Conservation (phyloP, 495 filamentous ascomycete species). For the Trichoderma asperelloides region DNA sequence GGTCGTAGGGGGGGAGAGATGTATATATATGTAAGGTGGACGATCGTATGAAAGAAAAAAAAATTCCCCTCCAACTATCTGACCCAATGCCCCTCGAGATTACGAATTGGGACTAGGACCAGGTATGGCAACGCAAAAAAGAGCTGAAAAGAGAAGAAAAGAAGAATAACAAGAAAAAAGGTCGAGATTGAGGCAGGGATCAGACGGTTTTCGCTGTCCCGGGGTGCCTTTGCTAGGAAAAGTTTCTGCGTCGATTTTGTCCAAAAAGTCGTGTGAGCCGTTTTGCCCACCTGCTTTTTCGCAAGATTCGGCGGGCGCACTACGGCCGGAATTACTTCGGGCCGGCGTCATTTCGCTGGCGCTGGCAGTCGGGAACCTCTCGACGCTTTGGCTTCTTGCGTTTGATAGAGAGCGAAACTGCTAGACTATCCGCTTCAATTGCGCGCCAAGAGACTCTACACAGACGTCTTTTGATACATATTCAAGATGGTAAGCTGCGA, state of each 20-base stretch:
- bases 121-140: background rate
- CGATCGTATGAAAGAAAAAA: slow-evolving; percentile 6
- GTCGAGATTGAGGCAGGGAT: slow-evolving; percentile 2
- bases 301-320: background rate
- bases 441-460: slow-evolving; percentile 11
- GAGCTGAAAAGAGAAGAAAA: background rate
- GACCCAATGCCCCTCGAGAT: background rate
- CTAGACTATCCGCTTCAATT: slow-evolving; percentile 12
- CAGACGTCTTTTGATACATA: slow-evolving; percentile 6
- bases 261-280: slow-evolving; percentile 11
- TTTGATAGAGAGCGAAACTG: background rate
- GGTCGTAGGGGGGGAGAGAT: background rate
- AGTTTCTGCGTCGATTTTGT: slow-evolving; percentile 6
- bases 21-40: background rate
- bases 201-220: slow-evolving; percentile 4
- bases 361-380: background rate
- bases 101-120: background rate
- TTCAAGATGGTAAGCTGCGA: slow-evolving; percentile 26
- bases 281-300: slow-evolving; percentile 1
- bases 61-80: background rate
- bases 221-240: background rate
- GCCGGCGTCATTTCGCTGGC: background rate
- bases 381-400: background rate
- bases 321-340: slow-evolving; percentile 7
- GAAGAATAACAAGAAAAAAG: background rate